Evolutionary conservation across 2,329 filamentous ascomycete species (phyloP), one percentile per base, ranked within the genome.

Genomic region (Lizonia empirigonia): DNA sequence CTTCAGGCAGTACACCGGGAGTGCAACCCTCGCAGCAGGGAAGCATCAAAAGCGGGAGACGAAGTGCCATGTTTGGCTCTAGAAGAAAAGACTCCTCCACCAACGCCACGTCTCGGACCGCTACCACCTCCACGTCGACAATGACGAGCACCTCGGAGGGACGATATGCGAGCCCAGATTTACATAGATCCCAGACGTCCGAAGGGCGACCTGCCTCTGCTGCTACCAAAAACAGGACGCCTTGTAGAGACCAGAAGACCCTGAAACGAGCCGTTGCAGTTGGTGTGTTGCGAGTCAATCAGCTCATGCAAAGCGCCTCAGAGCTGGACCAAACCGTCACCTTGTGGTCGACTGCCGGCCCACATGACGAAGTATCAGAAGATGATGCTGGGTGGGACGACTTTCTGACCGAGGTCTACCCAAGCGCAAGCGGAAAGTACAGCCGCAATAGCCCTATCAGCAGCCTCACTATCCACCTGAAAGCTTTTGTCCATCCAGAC

Each of bases 391-490:
- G 86, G 12, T 93, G 89, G 82, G 85, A 92, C 54, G 83, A 86
- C 12, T 70, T 96, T 38, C 80, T 96, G 47, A 80, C 83, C 27
- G 86, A 72, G 27, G 53, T 73, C 5, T 79, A 91, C 62, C 84
- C 86, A 13, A 93, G 86, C 68, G 80, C 84, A 26, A 86, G 81
- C n/a, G 87, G 88, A 6, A 83, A 85, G 29, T 95, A 90, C 69
- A 86, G 88, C 64, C 88, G 86, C 65, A 90, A 88, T 18, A 78
- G 81, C 46, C 82, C 83, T 46, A 85, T 90, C 19, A 91, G 93
- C 65, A 84, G 89, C 22, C 76, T 97, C 5, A 89, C 93, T 59
- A 78, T 97, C 1, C 88, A 90, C 53, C 77, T 97, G 12, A 88
- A 87, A 61, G 82, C 89, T 1, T 97, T 97, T 70, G 82, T 85